Percentiles rank a stretch among this genome's conserved stretches.
Conservation (phyloP, 345 rosid species). For the Salix exigua region DNA sequence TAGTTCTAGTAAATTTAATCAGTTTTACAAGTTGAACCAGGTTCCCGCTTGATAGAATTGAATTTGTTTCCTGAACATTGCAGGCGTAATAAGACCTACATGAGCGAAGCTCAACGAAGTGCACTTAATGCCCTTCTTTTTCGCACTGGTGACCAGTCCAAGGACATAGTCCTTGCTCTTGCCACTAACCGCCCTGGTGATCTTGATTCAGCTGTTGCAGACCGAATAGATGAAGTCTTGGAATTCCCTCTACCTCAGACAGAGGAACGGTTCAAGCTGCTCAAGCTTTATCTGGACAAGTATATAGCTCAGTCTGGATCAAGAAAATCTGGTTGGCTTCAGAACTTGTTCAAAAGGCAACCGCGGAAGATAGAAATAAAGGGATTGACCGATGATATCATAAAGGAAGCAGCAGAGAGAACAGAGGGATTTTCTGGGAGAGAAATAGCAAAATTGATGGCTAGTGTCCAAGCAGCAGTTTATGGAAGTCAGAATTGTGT, state of each 20-base stretch:
- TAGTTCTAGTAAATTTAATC: neutral
- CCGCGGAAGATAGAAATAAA: constrained; percentile 70
- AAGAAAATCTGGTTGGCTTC: constrained; percentile 50
- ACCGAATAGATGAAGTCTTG: constrained; percentile 85
- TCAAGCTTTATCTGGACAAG: constrained; percentile 80
- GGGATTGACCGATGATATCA: constrained; percentile 67
- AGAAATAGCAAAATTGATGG: constrained; percentile 90
- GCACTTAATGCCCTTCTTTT: constrained; percentile 92
- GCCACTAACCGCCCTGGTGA: constrained; percentile 99
- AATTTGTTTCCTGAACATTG: constrained; percentile 13
- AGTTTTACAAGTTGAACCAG: neutral
- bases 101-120: constrained; percentile 99
- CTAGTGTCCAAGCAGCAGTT: constrained; percentile 87
- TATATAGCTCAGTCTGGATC: constrained; percentile 72
- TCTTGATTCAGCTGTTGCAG: constrained; percentile 91
- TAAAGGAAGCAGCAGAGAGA: constrained; percentile 81
- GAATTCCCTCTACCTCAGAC: constrained; percentile 87
- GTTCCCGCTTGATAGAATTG: neutral
- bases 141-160: constrained; percentile 93
- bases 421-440: constrained; percentile 88
- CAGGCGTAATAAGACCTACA: constrained; percentile 90
- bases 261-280: constrained; percentile 80
- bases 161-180: constrained; percentile 88
- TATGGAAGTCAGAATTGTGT: constrained; percentile 77
- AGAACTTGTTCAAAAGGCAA: constrained; percentile 48